Evolutionary conservation across 2,329 filamentous ascomycete genomes (phyloP).

Genomic region (Alternaria ventricosa): DNA sequence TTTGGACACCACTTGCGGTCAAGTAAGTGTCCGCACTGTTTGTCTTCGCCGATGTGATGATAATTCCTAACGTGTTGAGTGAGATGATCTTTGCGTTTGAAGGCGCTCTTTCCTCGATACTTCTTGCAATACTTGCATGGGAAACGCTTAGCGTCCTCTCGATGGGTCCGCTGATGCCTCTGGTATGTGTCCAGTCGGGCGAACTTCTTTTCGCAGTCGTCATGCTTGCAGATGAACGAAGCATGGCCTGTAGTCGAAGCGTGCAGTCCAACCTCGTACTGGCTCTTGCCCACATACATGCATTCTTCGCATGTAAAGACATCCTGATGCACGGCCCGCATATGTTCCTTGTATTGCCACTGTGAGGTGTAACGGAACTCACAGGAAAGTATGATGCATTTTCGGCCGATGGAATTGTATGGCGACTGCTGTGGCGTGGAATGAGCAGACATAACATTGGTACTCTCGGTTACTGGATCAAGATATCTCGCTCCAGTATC

Average conservation of each 20-base stretch:
- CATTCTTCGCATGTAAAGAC: neutral
- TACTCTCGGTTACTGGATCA: rapidly evolving
- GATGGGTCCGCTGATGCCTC: neutral
- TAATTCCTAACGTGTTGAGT: neutral
- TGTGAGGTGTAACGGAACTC: too few species aligned
- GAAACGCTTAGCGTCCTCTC: neutral
- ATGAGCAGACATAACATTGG: neutral
- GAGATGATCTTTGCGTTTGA: slow-evolving; percentile 2
- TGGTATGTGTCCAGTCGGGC: neutral
- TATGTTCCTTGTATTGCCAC: neutral
- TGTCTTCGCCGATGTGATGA: neutral
- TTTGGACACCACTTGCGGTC: neutral
- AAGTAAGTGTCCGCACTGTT: rapidly evolving
- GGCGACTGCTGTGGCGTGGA: neutral
- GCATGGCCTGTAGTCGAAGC: rapidly evolving
- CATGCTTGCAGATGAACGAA: neutral
- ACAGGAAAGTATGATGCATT: neutral
- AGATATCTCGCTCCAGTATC: too few species aligned
- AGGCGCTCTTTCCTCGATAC: neutral
- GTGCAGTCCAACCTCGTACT: neutral
- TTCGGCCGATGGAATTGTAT: too few species aligned
- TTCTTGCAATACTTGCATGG: slow-evolving; percentile 1
- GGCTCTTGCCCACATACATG: rapidly evolving
- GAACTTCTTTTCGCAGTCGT: neutral
- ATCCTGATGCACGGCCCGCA: neutral